phyloP scores from a whole-genome alignment of 768 basidiomycete genomes.

The Kwoniella heveanensis region DNA sequence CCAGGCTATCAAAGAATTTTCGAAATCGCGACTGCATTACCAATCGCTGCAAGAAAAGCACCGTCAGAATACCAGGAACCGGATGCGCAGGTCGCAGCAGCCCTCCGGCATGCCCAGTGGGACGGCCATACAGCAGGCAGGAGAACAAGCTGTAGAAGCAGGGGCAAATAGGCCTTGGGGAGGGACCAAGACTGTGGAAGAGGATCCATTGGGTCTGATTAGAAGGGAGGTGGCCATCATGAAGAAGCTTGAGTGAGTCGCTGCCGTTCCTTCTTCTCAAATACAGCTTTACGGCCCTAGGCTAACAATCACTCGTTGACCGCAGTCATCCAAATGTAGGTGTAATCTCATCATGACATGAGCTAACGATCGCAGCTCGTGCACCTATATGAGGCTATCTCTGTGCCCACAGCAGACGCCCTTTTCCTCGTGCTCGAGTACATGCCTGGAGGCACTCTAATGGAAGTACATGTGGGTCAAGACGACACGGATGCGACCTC shows the following conservation, averaged over 20 bases:
- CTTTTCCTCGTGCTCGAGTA: slow-evolving; percentile 57
- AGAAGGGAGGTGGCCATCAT: slow-evolving; percentile 56
- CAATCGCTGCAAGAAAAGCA: slow-evolving; percentile 48
- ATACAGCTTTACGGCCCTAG: neutral
- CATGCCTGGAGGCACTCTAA: slow-evolving; percentile 54
- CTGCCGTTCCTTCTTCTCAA: neutral
- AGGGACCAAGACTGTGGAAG: slow-evolving; percentile 23
- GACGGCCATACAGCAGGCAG: slow-evolving; percentile 4
- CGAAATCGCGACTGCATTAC: slow-evolving; percentile 52
- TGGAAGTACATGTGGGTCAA: slow-evolving; percentile 45
- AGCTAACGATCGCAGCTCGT: slow-evolving; percentile 46
- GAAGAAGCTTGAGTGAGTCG: slow-evolving; percentile 57
- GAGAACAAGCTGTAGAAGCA: slow-evolving; percentile 11
- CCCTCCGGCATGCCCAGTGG: neutral
- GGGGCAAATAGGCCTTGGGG: slow-evolving; percentile 27
- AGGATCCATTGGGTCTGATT: slow-evolving; percentile 53
- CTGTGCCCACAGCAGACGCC: slow-evolving; percentile 53
- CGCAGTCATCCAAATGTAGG: slow-evolving; percentile 55
- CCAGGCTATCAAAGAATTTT: slow-evolving; percentile 57
- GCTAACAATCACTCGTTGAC: slow-evolving; percentile 19
- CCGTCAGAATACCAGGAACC: slow-evolving; percentile 32
- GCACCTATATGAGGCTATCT: slow-evolving; percentile 56
- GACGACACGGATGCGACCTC: slow-evolving; percentile 25
- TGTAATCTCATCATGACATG: no score
- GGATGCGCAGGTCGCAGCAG: slow-evolving; percentile 14